Evolutionary conservation across 345 rosid genomes (phyloP).

Genomic region (Cardiospermum halicacabum): DNA sequence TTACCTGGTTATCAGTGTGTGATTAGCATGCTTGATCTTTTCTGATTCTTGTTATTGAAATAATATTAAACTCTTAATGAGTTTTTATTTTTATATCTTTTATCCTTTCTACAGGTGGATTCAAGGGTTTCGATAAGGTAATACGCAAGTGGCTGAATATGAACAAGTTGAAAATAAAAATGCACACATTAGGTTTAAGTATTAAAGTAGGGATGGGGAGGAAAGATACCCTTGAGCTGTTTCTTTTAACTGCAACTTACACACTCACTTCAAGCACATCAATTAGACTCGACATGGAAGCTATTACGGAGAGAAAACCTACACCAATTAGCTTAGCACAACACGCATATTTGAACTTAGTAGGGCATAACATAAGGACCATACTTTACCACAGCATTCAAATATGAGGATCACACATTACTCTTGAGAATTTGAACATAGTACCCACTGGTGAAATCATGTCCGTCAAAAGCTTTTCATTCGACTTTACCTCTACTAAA

Average conservation of each 20-base stretch:
- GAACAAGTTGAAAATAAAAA: conserved; percentile 56
- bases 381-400: conserved; percentile 67
- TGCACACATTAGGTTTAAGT: conserved; percentile 71
- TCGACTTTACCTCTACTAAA: conserved; percentile 74
- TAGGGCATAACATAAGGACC: conserved; percentile 71
- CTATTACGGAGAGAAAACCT: conserved; percentile 60
- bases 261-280: conserved; percentile 62
- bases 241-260: conserved; percentile 66
- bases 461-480: conserved; percentile 70
- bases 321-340: conserved; percentile 89
- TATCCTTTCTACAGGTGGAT: conserved; percentile 56
- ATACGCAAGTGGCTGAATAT: conserved; percentile 64
- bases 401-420: conserved; percentile 75
- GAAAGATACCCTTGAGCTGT: conserved; percentile 95
- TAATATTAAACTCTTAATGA: too few species aligned
- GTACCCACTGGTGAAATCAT: conserved; percentile 81
- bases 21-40: background rate
- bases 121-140: conserved; percentile 77
- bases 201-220: conserved; percentile 70
- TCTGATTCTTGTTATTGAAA: background rate
- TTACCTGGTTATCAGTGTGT: background rate
- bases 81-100: background rate
- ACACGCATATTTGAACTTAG: conserved; percentile 95
- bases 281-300: conserved; percentile 92
- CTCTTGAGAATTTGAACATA: conserved; percentile 70